Base-by-base conservation (phyloP, 2,329 filamentous ascomycete species). In the Scleromitrula shiraiana region DNA sequence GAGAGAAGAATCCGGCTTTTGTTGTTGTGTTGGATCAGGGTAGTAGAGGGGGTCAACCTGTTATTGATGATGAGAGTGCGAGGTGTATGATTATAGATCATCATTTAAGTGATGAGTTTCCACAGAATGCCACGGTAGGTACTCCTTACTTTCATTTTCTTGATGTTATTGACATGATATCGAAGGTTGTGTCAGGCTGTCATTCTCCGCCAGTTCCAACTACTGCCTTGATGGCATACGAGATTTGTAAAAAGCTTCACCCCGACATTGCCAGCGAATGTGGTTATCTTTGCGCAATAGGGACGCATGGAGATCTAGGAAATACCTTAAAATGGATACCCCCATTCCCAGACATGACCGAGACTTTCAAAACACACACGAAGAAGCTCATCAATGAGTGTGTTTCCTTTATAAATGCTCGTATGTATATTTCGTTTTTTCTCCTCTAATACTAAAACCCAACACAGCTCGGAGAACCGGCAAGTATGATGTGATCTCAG, bases 11-110 rank as follows among this genome's bases (percentile, higher is more conserved):
- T 2, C 77, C 81, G 2, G 65, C 65, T 0, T 83, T 74, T 56
- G 70, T 85, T 46, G 79, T 85, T 59, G 71, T 84, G 1, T 68
- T 85, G 4, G 82, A 84, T 54, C 81, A 85, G 60, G 81, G 82
- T 12, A 81, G 79, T 33, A 70, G 75, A 14, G 68, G 67, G 36
- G 73, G 71, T 1, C 71, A 72, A 4, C 72, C 78, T 1, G 62
- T 85, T 9, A 69, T 80, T 19, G 69, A 76, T 29, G 54, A 57
- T 1, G 61, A 68, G 1, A 70, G 76, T 41, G 54, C 59, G 9
- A 73, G 68, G 41, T 73, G 71, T 2, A 63, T 85, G 3, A 65
- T 86, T 10, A 79, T 85, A 50, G 82, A 85, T 56, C 81, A 85
- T 51, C 82, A 85, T 59, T 69, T 60, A 2, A 76, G 51, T 3